Evolutionary conservation across 1,284 basidiomycete genomes (phyloP).

Genomic region (Termitomyces sp.): DNA sequence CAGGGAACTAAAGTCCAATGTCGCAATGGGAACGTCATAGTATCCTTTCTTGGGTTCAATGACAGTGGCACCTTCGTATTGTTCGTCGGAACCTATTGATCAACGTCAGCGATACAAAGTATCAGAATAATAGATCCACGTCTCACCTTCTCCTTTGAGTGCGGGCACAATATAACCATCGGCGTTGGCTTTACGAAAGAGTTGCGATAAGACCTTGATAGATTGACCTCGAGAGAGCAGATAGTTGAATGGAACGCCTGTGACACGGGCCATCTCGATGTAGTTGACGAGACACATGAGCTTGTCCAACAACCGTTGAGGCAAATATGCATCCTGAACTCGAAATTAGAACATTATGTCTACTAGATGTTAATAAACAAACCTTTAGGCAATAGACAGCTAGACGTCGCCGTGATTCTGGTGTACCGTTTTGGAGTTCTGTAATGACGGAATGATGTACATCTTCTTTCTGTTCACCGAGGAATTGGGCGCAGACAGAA

Average conservation of each 20-base stretch:
- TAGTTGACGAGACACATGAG: constrained; percentile 98
- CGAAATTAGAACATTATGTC: constrained; percentile 2
- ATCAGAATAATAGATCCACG: neutral
- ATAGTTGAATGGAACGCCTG: constrained; percentile 96
- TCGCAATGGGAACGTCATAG: constrained; percentile 93
- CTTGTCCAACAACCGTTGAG: constrained; percentile 90
- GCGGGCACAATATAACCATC: constrained; percentile 86
- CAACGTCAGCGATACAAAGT: neutral
- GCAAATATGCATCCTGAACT: constrained; percentile 87
- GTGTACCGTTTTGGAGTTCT: constrained; percentile 90
- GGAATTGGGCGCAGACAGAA: constrained; percentile 91
- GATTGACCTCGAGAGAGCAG: constrained; percentile 89
- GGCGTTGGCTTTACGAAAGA: constrained; percentile 85
- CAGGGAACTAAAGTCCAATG: constrained; percentile 93
- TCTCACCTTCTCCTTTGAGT: constrained; percentile 73
- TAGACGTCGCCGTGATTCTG: constrained; percentile 83
- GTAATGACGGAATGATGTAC: constrained; percentile 97
- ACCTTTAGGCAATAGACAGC: constrained; percentile 97
- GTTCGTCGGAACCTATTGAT: constrained; percentile 75
- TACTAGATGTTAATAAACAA: neutral
- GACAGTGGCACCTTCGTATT: constrained; percentile 96
- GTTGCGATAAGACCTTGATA: constrained; percentile 93
- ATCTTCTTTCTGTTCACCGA: constrained; percentile 96
- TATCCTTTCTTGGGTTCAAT: constrained; percentile 93
- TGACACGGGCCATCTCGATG: constrained; percentile 93